A percentile compares a stretch with the other conserved stretches of the same genome.
Conservation (phyloP, 768 basidiomycete species). For the Suillus weaverae region DNA sequence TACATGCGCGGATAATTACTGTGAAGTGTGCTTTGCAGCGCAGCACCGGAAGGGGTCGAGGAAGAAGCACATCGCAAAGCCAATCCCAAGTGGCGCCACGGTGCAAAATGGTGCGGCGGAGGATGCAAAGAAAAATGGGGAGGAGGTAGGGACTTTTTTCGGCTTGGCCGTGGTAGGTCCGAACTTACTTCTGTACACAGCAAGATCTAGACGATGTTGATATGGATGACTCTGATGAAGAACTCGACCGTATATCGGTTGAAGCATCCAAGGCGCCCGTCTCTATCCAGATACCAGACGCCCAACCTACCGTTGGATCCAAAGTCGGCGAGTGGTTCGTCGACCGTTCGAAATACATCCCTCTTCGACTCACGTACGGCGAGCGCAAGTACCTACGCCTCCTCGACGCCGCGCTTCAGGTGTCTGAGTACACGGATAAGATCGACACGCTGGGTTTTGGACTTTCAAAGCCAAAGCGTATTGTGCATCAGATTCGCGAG, state of each 20-base stretch:
- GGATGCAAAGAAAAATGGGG: conserved; percentile 10
- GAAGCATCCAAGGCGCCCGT: conserved; percentile 18
- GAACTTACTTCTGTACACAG: conserved; percentile 17
- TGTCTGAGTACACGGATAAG: conserved; percentile 89
- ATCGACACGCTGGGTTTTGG: conserved; percentile 81
- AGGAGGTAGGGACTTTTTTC: conserved; percentile 20
- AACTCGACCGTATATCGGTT: conserved; percentile 38
- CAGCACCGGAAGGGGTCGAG: conserved; percentile 83
- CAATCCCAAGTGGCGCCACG: conserved; percentile 34
- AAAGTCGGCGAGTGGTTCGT: conserved; percentile 84
- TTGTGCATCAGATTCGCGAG: conserved; percentile 84
- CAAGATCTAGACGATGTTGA: conserved; percentile 35
- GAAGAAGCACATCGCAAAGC: conserved; percentile 58
- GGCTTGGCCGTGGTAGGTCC: background rate
- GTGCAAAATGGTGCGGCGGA: conserved; percentile 16
- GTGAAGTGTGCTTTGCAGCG: conserved; percentile 83
- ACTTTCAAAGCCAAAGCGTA: conserved; percentile 81
- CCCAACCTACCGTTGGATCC: conserved; percentile 59
- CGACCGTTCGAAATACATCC: conserved; percentile 79
- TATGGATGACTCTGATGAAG: conserved; percentile 37
- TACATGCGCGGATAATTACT: conserved; percentile 70
- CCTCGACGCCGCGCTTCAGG: conserved; percentile 79
- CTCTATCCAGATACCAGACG: conserved; percentile 40
- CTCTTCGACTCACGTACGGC: conserved; percentile 66
- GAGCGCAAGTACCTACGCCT: conserved; percentile 87